Evolutionary conservation across 2,329 filamentous ascomycete species (phyloP), one percentile per base, ranked within the genome.

Genomic region (Parastagonospora nodorum): DNA sequence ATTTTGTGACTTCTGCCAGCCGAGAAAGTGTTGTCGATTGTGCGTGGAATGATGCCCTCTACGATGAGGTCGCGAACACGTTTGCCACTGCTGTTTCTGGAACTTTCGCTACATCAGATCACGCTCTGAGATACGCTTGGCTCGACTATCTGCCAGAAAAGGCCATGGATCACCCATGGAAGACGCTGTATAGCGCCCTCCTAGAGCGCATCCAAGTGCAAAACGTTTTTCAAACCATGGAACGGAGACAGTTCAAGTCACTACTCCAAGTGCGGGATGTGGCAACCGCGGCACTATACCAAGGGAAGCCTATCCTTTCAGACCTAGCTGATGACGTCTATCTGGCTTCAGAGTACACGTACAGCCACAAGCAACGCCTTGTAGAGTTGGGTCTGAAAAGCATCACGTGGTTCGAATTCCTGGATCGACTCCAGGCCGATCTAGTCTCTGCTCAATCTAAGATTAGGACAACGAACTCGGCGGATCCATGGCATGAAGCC

Each of bases 1-100:
- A 68, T 35, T 69, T 69, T 37, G 58, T 64, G 19, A 58, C 62
- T 2, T 49, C 56, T 7, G 60, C 61, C 8, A 67, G 44, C 28
- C 60, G 63, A 11, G 62, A 68, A 36, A 53, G 35, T 32, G 40
- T 63, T 8, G 37, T 55, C 8, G 51, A 65, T n/a, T 56, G 50
- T 24, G 8, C 48, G 2, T 69, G 61, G 64, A 69, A 68, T 33
- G 39, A 55, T n/a, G 27, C 27, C 3, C 42, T 67, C 12, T 28
- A 48, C 9, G 30, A 57, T 4, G 57, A 50, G 7, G 45, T 63
- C 11, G 55, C 50, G 8, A 12, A 49, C 8, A 14, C 47, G 28
- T 39, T 36, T 32, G 33, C 33, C 19, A 27, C 32, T n/a, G 44
- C 45, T 4, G 57, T 58, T 10, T 39, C 58, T 6, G 5, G 24